These are phyloP conservation scores for Pseudogymnoascus sp. DNA, from an alignment of 2,329 filamentous ascomycete species.

Conservation along the genomic window DNA sequence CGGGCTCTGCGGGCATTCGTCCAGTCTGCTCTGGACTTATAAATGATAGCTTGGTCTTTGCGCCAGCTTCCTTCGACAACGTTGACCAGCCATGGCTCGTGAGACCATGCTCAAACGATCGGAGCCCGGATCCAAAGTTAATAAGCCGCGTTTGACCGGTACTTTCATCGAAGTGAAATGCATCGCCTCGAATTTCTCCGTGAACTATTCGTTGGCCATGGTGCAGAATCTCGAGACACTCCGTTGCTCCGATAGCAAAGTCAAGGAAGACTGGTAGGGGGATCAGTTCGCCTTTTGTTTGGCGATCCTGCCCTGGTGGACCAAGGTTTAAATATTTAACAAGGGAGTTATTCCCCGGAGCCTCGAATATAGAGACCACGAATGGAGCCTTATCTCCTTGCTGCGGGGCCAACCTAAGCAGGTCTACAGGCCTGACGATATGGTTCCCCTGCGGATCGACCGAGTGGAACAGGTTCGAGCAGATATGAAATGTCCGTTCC, in stretches of 20 bases:
- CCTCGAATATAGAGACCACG: slow-evolving; percentile 73
- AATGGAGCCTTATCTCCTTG: slow-evolving; percentile 64
- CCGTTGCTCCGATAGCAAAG: slow-evolving; percentile 80
- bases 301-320: slow-evolving; percentile 42
- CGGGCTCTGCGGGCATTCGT: slow-evolving; percentile 83
- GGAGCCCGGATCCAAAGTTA: slow-evolving; percentile 77
- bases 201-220: slow-evolving; percentile 81
- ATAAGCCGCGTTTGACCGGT: slow-evolving; percentile 67
- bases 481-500: slow-evolving; percentile 80
- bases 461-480: slow-evolving; percentile 61
- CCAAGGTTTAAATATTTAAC: slow-evolving; percentile 67
- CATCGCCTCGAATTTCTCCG: slow-evolving; percentile 82
- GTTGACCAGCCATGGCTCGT: slow-evolving; percentile 79
- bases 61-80: slow-evolving; percentile 73
- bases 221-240: slow-evolving; percentile 85
- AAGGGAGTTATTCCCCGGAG: slow-evolving; percentile 67
- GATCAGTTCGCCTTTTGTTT: slow-evolving; percentile 29
- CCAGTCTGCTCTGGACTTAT: slow-evolving; percentile 95
- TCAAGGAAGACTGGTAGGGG: slow-evolving; percentile 71
- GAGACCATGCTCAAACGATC: slow-evolving; percentile 85
- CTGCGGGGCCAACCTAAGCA: slow-evolving; percentile 62
- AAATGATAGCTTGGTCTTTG: slow-evolving; percentile 81
- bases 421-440: slow-evolving; percentile 72
- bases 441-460: slow-evolving; percentile 67
- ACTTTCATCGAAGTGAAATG: slow-evolving; percentile 76